These are phyloP conservation scores for Geotrichum fermentans DNA, from an alignment of 1,139 yeast genomes.

Conservation along the genomic window DNA sequence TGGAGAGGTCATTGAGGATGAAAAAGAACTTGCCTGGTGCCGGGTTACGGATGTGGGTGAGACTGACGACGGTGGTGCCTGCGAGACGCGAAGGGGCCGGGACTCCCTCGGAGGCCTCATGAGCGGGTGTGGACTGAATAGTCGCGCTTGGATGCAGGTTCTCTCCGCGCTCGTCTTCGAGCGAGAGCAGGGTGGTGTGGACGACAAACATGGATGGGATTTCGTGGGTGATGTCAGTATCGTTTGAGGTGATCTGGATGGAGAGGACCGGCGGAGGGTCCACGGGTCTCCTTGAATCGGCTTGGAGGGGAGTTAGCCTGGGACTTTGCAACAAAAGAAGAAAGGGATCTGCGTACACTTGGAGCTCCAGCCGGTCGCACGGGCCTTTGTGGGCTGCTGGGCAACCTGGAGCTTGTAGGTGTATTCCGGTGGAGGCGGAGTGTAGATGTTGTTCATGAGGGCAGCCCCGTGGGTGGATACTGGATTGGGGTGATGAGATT, in stretches of 20 bases:
- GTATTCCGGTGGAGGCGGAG: background rate
- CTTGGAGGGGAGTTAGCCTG: constrained; percentile 19
- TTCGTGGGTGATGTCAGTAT: constrained; percentile 27
- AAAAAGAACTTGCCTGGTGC: constrained; percentile 33
- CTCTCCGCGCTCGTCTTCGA: constrained; percentile 14
- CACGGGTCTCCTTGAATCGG: constrained; percentile 36
- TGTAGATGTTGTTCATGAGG: constrained; percentile 1
- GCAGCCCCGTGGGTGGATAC: constrained; percentile 1
- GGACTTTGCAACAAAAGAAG: background rate
- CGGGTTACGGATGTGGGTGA: constrained; percentile 30
- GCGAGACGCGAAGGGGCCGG: constrained; percentile 24
- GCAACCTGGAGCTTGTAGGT: constrained; percentile 23
- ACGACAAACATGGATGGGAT: constrained; percentile 30
- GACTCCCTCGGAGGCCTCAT: background rate
- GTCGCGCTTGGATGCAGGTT: background rate
- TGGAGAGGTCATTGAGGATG: constrained; percentile 35
- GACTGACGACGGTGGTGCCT: constrained; percentile 30
- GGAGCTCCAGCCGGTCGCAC: constrained; percentile 37
- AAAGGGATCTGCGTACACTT: constrained; percentile 23
- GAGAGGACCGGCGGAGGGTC: constrained; percentile 36
- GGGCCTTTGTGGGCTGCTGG: constrained; percentile 35
- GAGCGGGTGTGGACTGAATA: background rate
- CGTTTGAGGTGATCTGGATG: constrained; percentile 24
- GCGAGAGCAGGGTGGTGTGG: constrained; percentile 32
- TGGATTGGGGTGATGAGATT: constrained; percentile 7